A percentile compares a stretch with the other conserved stretches of the same genome.
Conservation (phyloP, 441 rosid genomes). For the Eutrema salsugineum region DNA sequence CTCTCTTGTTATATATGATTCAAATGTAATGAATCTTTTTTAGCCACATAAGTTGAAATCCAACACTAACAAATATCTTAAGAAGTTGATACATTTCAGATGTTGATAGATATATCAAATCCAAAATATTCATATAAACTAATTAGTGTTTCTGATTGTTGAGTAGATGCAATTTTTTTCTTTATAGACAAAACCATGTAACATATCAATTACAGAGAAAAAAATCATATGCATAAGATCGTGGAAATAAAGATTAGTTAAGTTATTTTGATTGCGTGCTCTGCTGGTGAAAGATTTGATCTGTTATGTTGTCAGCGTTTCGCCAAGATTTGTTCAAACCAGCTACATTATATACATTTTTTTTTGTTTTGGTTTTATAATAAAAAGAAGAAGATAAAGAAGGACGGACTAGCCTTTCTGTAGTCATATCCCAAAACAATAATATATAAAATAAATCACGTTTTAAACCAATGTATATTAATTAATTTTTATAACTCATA, state of each 20-base stretch:
- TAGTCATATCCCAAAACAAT: too few relatives aligned
- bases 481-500: too few relatives aligned
- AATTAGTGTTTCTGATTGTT: neutral
- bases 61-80: neutral
- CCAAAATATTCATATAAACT: neutral
- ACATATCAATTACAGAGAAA: neutral
- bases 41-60: neutral
- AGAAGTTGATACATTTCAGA: neutral
- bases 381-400: too few relatives aligned
- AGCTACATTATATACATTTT: too few relatives aligned
- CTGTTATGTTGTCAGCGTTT: neutral
- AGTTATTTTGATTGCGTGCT: neutral
- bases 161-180: neutral
- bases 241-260: neutral
- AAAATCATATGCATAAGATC: neutral
- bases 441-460: too few relatives aligned
- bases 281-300: slow-evolving; percentile 2
- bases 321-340: neutral
- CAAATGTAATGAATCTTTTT: neutral
- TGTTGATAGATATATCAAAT: neutral
- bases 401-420: too few relatives aligned
- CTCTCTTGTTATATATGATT: neutral
- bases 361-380: too few relatives aligned
- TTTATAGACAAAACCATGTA: neutral
- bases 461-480: too few relatives aligned